phyloP scores from a whole-genome alignment of 2,329 filamentous ascomycete genomes.

The Hypoxylon sp. region DNA sequence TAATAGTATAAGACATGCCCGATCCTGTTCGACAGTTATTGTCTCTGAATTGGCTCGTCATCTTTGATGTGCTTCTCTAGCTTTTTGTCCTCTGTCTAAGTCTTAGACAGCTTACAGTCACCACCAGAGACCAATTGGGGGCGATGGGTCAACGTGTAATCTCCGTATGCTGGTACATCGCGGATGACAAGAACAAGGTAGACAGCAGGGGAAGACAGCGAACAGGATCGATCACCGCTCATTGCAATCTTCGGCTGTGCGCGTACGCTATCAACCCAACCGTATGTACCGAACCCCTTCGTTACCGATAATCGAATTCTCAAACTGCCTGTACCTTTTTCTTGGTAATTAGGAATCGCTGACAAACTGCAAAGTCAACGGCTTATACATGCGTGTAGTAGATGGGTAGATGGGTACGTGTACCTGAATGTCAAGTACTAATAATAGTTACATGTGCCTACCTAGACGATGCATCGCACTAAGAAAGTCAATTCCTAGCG shows the following conservation, averaged over 20 bases:
- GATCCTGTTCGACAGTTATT: slow-evolving; percentile 38
- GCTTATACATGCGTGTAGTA: neutral
- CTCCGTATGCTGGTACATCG: slow-evolving; percentile 48
- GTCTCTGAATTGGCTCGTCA: slow-evolving; percentile 40
- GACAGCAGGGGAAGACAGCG: slow-evolving; percentile 32
- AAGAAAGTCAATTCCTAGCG: slow-evolving; percentile 21
- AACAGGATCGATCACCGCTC: slow-evolving; percentile 38
- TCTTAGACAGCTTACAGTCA: slow-evolving; percentile 45
- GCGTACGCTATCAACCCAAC: slow-evolving; percentile 14
- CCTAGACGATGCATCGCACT: slow-evolving; percentile 17
- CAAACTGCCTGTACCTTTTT: slow-evolving; percentile 8
- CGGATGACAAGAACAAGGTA: slow-evolving; percentile 42
- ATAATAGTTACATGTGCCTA: slow-evolving; percentile 29
- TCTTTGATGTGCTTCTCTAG: slow-evolving; percentile 33
- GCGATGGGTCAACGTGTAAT: slow-evolving; percentile 47
- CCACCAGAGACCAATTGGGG: slow-evolving; percentile 37
- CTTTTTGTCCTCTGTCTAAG: slow-evolving; percentile 32
- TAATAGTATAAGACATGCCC: slow-evolving; percentile 42
- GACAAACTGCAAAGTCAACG: slow-evolving; percentile 26
- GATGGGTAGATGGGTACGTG: neutral
- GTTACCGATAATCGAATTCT: slow-evolving; percentile 24
- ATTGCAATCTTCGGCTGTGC: slow-evolving; percentile 30
- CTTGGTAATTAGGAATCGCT: slow-evolving; percentile 28
- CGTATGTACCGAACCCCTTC: slow-evolving; percentile 19
- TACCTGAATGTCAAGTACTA: slow-evolving; percentile 20